Evolutionary conservation across 1,284 basidiomycete genomes (phyloP).

Genomic region (Cerioporus squamosus): DNA sequence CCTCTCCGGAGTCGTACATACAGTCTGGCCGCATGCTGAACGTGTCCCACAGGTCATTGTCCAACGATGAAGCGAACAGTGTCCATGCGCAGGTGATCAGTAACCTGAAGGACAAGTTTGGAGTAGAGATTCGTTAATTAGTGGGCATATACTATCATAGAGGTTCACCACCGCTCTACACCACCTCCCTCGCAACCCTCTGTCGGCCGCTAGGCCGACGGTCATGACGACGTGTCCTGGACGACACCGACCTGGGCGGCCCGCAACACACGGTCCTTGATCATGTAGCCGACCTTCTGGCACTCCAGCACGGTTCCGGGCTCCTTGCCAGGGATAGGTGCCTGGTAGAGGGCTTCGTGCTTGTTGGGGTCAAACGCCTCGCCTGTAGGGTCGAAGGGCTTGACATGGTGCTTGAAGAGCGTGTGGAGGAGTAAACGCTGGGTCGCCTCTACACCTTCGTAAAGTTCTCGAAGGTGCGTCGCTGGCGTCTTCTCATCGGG

Average conservation of each 20-base stretch:
- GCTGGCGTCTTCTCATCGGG: conserved; percentile 55
- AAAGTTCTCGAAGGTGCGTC: conserved; percentile 71
- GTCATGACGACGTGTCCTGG: conserved; percentile 61
- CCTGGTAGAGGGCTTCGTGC: conserved; percentile 96
- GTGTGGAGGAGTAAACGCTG: conserved; percentile 90
- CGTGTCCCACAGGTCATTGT: conserved; percentile 66
- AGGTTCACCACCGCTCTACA: conserved; percentile 28
- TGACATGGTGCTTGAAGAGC: conserved; percentile 90
- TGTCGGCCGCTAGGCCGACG: neutral
- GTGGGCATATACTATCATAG: conserved; percentile 32
- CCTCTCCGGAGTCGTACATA: neutral
- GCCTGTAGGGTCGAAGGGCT: conserved; percentile 89
- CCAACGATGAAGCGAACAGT: conserved; percentile 88
- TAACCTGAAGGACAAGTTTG: conserved; percentile 59
- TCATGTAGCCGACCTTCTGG: conserved; percentile 90
- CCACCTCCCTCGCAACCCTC: conserved; percentile 5
- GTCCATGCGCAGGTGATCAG: conserved; percentile 67
- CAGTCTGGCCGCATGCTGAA: neutral
- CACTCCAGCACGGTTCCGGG: conserved; percentile 92
- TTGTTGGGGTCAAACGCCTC: conserved; percentile 93
- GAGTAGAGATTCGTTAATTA: conserved; percentile 78
- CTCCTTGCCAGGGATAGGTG: conserved; percentile 86
- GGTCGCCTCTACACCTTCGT: conserved; percentile 91
- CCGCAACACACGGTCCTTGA: conserved; percentile 90
- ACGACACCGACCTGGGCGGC: conserved; percentile 98